Percentiles rank a stretch among this genome's conserved stretches.
Conservation (phyloP, 345 rosid species). For the Eutrema yunnanense region DNA sequence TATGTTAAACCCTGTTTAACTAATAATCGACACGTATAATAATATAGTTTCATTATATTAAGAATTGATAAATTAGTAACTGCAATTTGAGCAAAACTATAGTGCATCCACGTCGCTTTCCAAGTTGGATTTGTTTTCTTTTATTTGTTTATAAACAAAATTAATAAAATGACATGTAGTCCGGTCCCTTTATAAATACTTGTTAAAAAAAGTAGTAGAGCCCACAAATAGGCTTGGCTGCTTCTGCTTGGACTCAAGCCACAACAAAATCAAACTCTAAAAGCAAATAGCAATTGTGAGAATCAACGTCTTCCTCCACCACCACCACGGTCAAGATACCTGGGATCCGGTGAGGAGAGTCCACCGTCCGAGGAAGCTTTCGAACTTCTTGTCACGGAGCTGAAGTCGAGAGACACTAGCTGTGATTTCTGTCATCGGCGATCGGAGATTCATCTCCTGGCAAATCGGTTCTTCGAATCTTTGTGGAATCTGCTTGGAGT, state of each 20-base stretch:
- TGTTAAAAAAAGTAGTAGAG: background rate
- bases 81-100: background rate
- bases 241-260: conserved; percentile 19
- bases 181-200: background rate
- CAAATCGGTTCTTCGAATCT: background rate
- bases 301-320: conserved; percentile 10
- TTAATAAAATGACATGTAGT: background rate
- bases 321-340: conserved; percentile 9
- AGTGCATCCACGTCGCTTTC: conserved; percentile 26
- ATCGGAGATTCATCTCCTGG: background rate
- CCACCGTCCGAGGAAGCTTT: background rate
- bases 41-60: background rate
- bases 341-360: conserved; percentile 8
- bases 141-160: background rate
- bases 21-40: background rate
- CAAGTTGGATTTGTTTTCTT: conserved; percentile 2
- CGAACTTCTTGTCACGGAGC: background rate
- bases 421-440: background rate
- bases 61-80: background rate
- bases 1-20: too few species aligned
- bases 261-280: background rate
- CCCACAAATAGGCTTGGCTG: conserved; percentile 5
- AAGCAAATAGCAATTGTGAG: background rate
- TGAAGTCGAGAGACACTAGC: background rate
- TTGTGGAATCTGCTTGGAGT: background rate